Evolutionary conservation across 768 basidiomycete species (phyloP).

Genomic region (Gyrodon lividus): DNA sequence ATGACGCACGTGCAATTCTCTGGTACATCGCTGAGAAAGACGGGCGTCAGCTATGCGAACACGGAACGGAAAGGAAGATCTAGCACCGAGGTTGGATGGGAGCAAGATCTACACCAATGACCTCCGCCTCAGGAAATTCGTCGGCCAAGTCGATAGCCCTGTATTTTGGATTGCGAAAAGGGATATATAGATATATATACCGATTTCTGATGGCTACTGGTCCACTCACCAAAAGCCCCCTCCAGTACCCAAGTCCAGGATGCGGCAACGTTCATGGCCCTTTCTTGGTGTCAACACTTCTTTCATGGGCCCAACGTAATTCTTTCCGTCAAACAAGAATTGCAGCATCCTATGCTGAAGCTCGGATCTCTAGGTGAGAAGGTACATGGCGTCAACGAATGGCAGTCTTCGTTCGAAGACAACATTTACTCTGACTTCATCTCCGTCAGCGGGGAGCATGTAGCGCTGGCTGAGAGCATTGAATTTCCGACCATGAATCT

Average conservation of each 20-base stretch:
- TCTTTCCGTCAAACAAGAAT: constrained; percentile 62
- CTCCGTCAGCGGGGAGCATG: constrained; percentile 63
- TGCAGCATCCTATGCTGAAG: constrained; percentile 64
- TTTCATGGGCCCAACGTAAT: constrained; percentile 65
- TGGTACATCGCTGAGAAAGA: constrained; percentile 52
- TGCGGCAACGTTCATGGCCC: constrained; percentile 33
- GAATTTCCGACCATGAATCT: constrained; percentile 51
- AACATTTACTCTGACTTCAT: constrained; percentile 64
- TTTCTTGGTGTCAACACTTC: constrained; percentile 45
- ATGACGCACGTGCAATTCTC: constrained; percentile 69
- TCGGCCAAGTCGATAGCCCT: constrained; percentile 77
- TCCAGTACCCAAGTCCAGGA: constrained; percentile 72
- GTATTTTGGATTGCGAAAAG: constrained; percentile 1
- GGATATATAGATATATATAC: constrained; percentile 6
- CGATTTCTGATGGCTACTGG: constrained; percentile 1
- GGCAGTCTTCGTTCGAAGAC: too few species aligned
- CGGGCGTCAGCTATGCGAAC: constrained; percentile 14
- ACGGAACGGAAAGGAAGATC: background rate
- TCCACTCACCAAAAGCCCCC: constrained; percentile 55
- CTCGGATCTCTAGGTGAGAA: constrained; percentile 52
- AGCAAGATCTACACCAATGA: constrained; percentile 69
- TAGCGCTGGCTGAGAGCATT: constrained; percentile 56
- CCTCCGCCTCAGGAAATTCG: constrained; percentile 64
- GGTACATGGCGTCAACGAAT: constrained; percentile 1
- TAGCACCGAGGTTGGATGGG: constrained; percentile 68